Percentiles rank a stretch among this genome's conserved stretches.
phyloP scores from a whole-genome alignment of 331 rosid species.

The Prunus yedoensis region DNA sequence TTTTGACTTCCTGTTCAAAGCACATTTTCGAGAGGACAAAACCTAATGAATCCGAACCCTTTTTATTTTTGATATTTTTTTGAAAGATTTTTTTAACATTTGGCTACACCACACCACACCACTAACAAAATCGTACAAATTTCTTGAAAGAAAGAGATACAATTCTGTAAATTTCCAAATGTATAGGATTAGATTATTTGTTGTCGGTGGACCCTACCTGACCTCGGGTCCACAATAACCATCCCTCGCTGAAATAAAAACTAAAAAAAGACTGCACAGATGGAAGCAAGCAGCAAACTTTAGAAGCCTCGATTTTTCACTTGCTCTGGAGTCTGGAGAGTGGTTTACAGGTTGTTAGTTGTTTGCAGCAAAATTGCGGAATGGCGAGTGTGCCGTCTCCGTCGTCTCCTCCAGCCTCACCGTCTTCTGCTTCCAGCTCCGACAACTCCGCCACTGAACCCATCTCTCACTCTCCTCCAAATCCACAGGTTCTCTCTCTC shows the following conservation, averaged over 20 bases:
- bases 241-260: not conserved
- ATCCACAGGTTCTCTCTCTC: constrained; percentile 34
- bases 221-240: not conserved
- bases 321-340: not conserved
- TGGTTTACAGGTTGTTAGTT: no score
- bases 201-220: not conserved
- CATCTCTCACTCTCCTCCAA: constrained; percentile 26
- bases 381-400: constrained; percentile 36
- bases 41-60: not conserved
- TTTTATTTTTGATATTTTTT: no score
- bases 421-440: constrained; percentile 31
- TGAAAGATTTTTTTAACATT: no score
- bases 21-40: not conserved
- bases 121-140: no score
- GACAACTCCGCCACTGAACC: constrained; percentile 35
- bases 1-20: not conserved
- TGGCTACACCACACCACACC: no score
- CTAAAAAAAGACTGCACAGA: not conserved
- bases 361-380: not conserved
- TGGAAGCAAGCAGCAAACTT: not conserved
- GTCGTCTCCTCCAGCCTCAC: constrained; percentile 11
- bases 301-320: not conserved
- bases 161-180: not conserved
- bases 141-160: not conserved
- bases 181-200: not conserved